Evolutionary conservation across 2,329 filamentous ascomycete genomes (phyloP).

Genomic region (Verticillium nubilum): DNA sequence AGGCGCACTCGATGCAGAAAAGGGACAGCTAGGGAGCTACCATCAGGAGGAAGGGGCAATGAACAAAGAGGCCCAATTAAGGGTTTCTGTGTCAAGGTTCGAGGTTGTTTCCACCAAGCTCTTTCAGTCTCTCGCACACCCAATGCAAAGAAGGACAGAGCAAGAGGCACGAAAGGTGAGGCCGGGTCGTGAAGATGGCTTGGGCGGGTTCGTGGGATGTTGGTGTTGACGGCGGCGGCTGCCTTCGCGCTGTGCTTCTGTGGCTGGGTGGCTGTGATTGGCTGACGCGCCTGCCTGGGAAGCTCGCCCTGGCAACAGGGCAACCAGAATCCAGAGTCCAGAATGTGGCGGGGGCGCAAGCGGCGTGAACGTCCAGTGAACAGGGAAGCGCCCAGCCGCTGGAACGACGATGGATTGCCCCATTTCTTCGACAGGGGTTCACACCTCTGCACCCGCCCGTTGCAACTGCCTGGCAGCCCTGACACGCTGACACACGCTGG

Average conservation of each 20-base stretch:
- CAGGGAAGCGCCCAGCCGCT: conserved; percentile 6
- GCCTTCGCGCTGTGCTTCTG: conserved; percentile 4
- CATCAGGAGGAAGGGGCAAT: not conserved
- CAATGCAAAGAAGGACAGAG: not conserved
- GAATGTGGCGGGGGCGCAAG: too few species aligned
- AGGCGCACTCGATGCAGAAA: not conserved
- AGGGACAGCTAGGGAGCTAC: not conserved
- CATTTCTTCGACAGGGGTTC: not conserved
- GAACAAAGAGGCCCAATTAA: not conserved
- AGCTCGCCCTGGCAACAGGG: conserved; percentile 10
- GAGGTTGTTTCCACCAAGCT: not conserved
- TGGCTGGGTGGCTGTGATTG: conserved; percentile 7
- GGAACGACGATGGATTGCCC: not conserved
- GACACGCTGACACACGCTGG: not conserved
- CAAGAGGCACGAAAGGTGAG: not conserved
- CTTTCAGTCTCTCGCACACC: not conserved
- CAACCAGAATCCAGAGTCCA: not conserved
- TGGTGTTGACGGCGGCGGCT: conserved; percentile 3
- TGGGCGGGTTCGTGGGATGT: not conserved
- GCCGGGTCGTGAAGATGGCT: conserved; percentile 6
- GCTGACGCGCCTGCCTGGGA: conserved; percentile 2
- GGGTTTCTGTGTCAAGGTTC: not conserved
- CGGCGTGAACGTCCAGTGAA: not conserved
- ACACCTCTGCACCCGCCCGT: not conserved
- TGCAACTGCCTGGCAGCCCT: not conserved